Evolutionary conservation across 2,329 filamentous ascomycete genomes (phyloP).

Genomic region (Mollisia scopiformis): DNA sequence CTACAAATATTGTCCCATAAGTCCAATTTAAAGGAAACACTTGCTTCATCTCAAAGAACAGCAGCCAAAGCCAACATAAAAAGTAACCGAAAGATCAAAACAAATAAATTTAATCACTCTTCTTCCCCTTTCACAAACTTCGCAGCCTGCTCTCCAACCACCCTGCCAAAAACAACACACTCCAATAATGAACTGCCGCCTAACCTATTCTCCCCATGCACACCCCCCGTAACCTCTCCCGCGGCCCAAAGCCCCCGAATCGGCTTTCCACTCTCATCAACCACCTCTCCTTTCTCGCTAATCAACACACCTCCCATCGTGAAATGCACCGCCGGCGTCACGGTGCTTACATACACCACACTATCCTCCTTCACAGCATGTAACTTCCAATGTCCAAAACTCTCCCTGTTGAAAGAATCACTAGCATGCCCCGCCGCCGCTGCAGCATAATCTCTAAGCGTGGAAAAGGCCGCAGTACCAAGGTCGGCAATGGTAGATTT

Average conservation of each 20-base stretch:
- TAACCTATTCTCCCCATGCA: conserved; percentile 65
- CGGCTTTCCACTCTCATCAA: conserved; percentile 42
- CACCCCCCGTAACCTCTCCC: conserved; percentile 65
- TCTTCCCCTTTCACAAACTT: not conserved
- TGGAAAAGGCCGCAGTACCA: conserved; percentile 40
- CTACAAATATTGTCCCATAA: too few relatives aligned
- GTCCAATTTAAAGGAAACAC: too few relatives aligned
- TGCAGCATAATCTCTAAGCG: conserved; percentile 53
- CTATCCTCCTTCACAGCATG: conserved; percentile 50
- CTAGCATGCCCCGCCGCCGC: conserved; percentile 42
- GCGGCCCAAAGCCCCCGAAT: conserved; percentile 64
- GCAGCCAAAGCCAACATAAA: too few relatives aligned
- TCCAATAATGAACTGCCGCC: conserved; percentile 65
- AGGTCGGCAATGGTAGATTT: conserved; percentile 59
- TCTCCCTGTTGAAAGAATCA: conserved; percentile 51
- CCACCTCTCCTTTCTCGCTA: conserved; percentile 53
- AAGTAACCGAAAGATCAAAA: too few relatives aligned
- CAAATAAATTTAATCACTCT: not conserved
- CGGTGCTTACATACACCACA: conserved; percentile 58
- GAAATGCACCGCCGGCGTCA: conserved; percentile 68
- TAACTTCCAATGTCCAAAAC: conserved; percentile 61
- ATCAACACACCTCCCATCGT: conserved; percentile 68
- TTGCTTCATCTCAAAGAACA: too few relatives aligned
- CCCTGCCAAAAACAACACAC: conserved; percentile 65
- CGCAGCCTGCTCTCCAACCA: conserved; percentile 49